Evolutionary conservation across 1,284 basidiomycete species (phyloP).

Genomic region (Bondarzewia mesenterica): DNA sequence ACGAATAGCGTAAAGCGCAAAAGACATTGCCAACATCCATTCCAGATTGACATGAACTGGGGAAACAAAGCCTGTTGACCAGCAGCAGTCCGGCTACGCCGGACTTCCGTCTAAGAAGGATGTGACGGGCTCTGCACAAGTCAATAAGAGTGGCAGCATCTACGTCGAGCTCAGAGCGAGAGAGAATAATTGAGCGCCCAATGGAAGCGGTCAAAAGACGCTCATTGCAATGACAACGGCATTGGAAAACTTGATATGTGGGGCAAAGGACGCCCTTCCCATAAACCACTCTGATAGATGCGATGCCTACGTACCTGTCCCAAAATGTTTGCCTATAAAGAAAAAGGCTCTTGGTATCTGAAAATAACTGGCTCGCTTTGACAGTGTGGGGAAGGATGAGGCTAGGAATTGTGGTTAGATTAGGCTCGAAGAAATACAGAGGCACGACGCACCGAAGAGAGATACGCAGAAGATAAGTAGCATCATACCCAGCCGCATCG

Average conservation of each 20-base stretch:
- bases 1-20: not conserved
- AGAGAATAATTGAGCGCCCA: too few relatives aligned
- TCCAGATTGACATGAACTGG: not conserved
- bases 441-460: constrained; percentile 23
- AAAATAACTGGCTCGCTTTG: constrained; percentile 42
- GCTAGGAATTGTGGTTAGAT: constrained; percentile 30
- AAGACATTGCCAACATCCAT: not conserved
- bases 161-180: too few relatives aligned
- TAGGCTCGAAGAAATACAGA: not conserved
- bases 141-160: too few relatives aligned
- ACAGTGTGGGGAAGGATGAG: constrained; percentile 59
- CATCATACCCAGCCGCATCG: constrained; percentile 10
- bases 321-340: constrained; percentile 77
- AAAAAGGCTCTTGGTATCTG: constrained; percentile 60
- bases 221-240: too few relatives aligned
- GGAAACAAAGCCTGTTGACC: too few relatives aligned
- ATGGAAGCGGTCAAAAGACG: too few relatives aligned
- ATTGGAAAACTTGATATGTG: too few relatives aligned
- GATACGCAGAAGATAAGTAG: constrained; percentile 27
- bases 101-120: too few relatives aligned
- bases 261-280: too few relatives aligned
- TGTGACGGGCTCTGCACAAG: too few relatives aligned
- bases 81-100: too few relatives aligned
- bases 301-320: constrained; percentile 46
- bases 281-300: too few relatives aligned